Base-by-base conservation (phyloP, 257 asterid genomes). In the Lithospermum erythrorhizon region DNA sequence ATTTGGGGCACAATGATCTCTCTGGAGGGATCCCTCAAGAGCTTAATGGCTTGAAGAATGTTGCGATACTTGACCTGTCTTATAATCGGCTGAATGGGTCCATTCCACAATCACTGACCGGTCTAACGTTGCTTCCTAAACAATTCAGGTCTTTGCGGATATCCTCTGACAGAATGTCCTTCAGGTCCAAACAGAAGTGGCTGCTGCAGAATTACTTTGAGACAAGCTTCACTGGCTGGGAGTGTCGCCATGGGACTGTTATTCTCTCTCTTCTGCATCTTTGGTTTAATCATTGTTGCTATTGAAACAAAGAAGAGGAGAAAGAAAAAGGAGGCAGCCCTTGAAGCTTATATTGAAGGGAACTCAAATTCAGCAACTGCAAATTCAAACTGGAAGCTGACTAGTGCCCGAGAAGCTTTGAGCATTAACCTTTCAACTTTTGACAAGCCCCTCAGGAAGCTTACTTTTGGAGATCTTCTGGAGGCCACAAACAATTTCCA, bases 401-500 rank as follows among this genome's bases (percentile, higher is more conserved):
- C 74, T 6, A 85, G 89, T 56, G 87, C 89, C 3, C 81, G 81
- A 0, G 98, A 90, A 3, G 95, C 95, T 0, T 67, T 79, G 72
- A 83, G 91, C 83, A 90, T 90, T 21, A 87, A 76, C 63, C 82
- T 90, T 0, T 65, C 98, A 0, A 73, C 96, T 1, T 90, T 90
- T 45, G 98, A 87, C 61, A 87, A 83, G 89, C 96, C 96, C 6
- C 75, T 90, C 10, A 67, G 75, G 72, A 90, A 83, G 75, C 95
- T 90, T 45, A 90, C 98, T 1, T 87, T 90, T 60, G 95, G 96
- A 0, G 96, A 90, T 66, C 96, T 90, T 65, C 79, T 90, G 0
- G 95, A 85, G 61, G 95, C 98, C 66, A 90, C 98, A 1, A 80
- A 83, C 23, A 87, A 94, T 30, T 90, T 90, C 72, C 91, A 85